Conservation (phyloP, 73 alveolate genomes). For the Paramecium octaurelia region DNA sequence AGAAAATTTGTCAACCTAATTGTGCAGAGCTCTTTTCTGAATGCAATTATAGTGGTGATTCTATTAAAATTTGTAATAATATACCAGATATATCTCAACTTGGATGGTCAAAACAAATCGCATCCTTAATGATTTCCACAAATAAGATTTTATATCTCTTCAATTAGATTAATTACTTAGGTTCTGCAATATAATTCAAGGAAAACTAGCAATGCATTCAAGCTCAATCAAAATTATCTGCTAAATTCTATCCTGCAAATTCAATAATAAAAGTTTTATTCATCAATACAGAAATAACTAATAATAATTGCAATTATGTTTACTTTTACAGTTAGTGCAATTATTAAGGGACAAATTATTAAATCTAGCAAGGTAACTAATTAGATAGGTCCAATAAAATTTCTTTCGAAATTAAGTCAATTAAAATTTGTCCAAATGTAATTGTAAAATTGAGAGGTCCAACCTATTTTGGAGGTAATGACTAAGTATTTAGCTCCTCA, state of each 20-base stretch:
- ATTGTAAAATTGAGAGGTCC: neutral
- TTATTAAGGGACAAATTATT: neutral
- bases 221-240: neutral
- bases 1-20: neutral
- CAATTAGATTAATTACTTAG: neutral
- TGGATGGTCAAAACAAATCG: slow-evolving; percentile 35
- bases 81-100: neutral
- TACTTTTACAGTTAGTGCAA: neutral
- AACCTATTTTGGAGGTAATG: neutral
- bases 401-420: neutral
- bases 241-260: neutral
- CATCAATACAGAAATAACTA: neutral
- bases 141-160: neutral
- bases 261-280: neutral
- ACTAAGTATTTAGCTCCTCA: neutral
- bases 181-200: neutral
- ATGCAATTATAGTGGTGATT: slow-evolving; percentile 29
- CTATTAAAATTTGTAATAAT: slow-evolving; percentile 13
- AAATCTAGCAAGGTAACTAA: neutral
- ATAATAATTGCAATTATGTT: neutral
- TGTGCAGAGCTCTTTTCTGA: slow-evolving; percentile 1
- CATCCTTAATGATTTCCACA: slow-evolving; percentile 1
- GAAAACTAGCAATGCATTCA: neutral
- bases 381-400: neutral
- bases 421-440: neutral